A percentile compares a stretch with the other conserved stretches of the same genome.
Evolutionary conservation across 176 grass and related monocot genomes (phyloP).

Genomic region (Musa schizocarpa): DNA sequence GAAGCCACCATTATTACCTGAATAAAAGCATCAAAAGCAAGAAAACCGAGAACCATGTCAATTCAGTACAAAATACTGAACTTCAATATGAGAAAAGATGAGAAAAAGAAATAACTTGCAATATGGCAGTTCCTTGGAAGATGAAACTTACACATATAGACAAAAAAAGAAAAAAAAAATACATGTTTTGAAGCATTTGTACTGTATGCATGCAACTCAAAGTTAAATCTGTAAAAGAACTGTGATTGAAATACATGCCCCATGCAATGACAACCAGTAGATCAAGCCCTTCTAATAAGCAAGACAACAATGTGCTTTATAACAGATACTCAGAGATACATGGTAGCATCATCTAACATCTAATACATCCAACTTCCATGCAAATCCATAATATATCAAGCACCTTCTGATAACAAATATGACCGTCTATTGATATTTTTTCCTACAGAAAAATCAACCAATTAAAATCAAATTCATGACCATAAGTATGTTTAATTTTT

Average conservation of each 20-base stretch:
- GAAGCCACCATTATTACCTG: conserved; percentile 48
- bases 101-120: not conserved
- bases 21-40: conserved; percentile 18
- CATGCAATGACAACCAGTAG: too few relatives aligned
- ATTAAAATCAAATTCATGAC: too few relatives aligned
- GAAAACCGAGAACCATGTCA: not conserved
- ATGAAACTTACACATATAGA: not conserved
- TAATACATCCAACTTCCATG: not conserved
- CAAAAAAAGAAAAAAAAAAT: not conserved
- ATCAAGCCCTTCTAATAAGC: not conserved
- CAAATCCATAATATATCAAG: not conserved
- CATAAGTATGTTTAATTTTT: too few relatives aligned
- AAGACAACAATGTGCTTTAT: not conserved
- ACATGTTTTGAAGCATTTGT: not conserved
- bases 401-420: not conserved
- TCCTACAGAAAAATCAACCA: not conserved
- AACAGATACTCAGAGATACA: not conserved
- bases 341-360: not conserved
- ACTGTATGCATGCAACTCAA: not conserved
- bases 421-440: not conserved
- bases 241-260: not conserved
- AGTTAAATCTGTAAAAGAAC: not conserved
- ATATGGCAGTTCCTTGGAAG: not conserved
- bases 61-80: not conserved
- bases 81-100: not conserved